A percentile compares a stretch with the other conserved stretches of the same genome.
Conservation (phyloP, 495 filamentous ascomycete species). For the Penicillium pulvis region DNA sequence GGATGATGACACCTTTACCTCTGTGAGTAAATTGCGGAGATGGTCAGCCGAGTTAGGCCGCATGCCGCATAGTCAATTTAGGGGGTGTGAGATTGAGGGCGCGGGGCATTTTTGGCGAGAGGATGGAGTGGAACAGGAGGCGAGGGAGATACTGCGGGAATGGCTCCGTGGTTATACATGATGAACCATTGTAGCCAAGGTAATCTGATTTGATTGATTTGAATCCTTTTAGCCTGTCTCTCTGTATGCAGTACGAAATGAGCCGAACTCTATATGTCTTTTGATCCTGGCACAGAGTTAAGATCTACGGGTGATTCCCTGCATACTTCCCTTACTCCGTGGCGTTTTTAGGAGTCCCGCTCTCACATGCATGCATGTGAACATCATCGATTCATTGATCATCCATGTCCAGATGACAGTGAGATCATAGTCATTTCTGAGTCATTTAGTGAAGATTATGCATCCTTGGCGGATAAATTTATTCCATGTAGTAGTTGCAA, state of each 20-base stretch:
- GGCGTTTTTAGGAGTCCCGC: background rate
- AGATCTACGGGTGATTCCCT: background rate
- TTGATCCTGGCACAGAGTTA: background rate
- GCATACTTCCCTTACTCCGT: background rate
- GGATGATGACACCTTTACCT: slow-evolving; percentile 70
- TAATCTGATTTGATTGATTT: background rate
- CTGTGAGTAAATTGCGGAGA: slow-evolving; percentile 61
- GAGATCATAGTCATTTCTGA: background rate
- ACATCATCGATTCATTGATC: background rate
- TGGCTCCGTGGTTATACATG: slow-evolving; percentile 37
- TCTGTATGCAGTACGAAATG: background rate
- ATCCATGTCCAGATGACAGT: slow-evolving; percentile 1
- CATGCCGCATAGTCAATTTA: slow-evolving; percentile 45
- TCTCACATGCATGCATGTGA: slow-evolving; percentile 28
- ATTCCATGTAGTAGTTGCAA: background rate
- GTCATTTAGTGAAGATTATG: background rate
- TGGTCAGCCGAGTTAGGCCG: slow-evolving; percentile 66
- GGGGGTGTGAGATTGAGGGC: slow-evolving; percentile 58
- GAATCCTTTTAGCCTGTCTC: background rate
- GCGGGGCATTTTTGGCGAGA: slow-evolving; percentile 89
- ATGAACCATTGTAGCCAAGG: background rate
- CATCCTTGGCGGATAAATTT: background rate
- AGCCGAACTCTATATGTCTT: background rate
- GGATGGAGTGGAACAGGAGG: slow-evolving; percentile 54
- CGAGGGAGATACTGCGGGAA: slow-evolving; percentile 48